Percentiles rank a stretch among this genome's conserved stretches.
phyloP scores from a whole-genome alignment of 2,329 filamentous ascomycete genomes.

The Myriosclerotinia scirpicola region DNA sequence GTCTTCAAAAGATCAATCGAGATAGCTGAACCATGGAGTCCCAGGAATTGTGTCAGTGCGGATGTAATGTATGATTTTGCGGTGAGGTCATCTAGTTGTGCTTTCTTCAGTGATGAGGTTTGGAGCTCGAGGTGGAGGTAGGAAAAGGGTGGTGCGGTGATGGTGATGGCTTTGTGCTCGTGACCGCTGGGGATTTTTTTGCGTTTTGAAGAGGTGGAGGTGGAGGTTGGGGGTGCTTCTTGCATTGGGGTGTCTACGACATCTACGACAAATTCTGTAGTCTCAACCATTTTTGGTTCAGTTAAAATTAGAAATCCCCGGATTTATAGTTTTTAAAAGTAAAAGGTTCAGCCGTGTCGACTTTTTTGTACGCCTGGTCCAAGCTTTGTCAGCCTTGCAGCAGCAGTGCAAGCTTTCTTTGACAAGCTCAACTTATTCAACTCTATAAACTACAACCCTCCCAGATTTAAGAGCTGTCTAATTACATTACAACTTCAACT shows the following conservation, averaged over 20 bases:
- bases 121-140: slow-evolving; percentile 57
- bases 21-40: slow-evolving; percentile 65
- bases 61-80: slow-evolving; percentile 61
- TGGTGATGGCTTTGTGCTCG: slow-evolving; percentile 53
- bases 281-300: not conserved
- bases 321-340: not conserved
- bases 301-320: not conserved
- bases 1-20: slow-evolving; percentile 69
- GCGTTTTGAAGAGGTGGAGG: slow-evolving; percentile 10
- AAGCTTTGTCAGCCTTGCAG: slow-evolving; percentile 21
- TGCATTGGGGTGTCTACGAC: slow-evolving; percentile 9
- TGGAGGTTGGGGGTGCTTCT: slow-evolving; percentile 10
- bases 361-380: slow-evolving; percentile 10
- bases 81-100: slow-evolving; percentile 59
- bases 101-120: slow-evolving; percentile 36
- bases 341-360: slow-evolving; percentile 11
- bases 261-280: not conserved
- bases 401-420: slow-evolving; percentile 9
- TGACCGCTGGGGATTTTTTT: slow-evolving; percentile 34
- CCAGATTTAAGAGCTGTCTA: not conserved
- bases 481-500: not conserved
- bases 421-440: slow-evolving; percentile 1
- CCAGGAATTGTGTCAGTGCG: slow-evolving; percentile 68
- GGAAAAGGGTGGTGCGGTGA: slow-evolving; percentile 53
- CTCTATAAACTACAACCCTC: slow-evolving; percentile 2